phyloP scores from a whole-genome alignment of 345 rosid species.

The Pugionium dolabratum region DNA sequence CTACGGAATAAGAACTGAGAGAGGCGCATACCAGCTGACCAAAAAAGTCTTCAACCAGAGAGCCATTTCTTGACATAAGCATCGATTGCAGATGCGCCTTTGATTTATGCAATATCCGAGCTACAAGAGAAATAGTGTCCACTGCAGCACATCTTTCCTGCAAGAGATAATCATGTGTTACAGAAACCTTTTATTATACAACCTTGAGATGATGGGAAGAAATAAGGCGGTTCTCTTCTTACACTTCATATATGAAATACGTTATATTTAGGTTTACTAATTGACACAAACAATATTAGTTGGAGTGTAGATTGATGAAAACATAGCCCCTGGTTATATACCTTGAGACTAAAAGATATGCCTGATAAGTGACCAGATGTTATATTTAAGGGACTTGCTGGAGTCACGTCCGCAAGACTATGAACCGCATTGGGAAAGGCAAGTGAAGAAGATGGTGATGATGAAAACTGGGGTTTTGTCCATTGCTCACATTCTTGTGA shows the following conservation, averaged over 20 bases:
- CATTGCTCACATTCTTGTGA: constrained; percentile 94
- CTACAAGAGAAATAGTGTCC: constrained; percentile 75
- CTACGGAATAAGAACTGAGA: background rate
- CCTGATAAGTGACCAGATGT: constrained; percentile 50
- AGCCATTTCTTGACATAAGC: constrained; percentile 78
- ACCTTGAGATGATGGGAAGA: constrained; percentile 6
- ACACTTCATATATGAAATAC: constrained; percentile 22
- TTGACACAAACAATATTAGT: constrained; percentile 9
- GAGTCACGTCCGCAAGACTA: constrained; percentile 63
- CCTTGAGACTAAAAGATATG: constrained; percentile 80
- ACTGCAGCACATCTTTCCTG: constrained; percentile 98
- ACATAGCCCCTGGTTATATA: constrained; percentile 34
- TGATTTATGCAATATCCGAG: constrained; percentile 82
- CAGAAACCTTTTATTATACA: constrained; percentile 19
- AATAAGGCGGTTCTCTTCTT: constrained; percentile 22
- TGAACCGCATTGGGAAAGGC: constrained; percentile 46
- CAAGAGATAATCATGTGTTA: constrained; percentile 37
- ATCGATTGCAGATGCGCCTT: constrained; percentile 89
- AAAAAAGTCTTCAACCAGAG: constrained; percentile 87
- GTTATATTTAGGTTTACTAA: constrained; percentile 10
- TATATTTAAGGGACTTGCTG: constrained; percentile 55
- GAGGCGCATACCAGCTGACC: constrained; percentile 61
- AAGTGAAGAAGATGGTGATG: constrained; percentile 56
- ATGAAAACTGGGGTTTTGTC: constrained; percentile 63
- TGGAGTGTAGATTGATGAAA: constrained; percentile 22